Conservation (phyloP, 75 land plant species). For the Pseudotsuga menziesii region DNA sequence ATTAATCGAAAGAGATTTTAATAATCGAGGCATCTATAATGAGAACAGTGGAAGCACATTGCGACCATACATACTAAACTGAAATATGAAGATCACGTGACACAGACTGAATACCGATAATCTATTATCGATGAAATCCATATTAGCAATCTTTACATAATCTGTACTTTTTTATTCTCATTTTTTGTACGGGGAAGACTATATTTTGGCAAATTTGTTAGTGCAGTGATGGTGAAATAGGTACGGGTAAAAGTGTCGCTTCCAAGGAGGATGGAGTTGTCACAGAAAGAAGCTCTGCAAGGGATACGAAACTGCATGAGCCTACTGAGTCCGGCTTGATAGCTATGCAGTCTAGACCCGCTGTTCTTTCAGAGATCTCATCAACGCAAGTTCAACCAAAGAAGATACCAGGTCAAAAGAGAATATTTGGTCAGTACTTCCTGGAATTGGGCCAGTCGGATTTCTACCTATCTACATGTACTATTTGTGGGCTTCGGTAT, state of each 20-base stretch:
- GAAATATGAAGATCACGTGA: no score
- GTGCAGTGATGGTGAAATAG: neutral
- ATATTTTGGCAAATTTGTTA: neutral
- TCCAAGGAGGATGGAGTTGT: neutral
- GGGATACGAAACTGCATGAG: neutral
- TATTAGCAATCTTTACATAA: no score
- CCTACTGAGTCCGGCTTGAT: neutral
- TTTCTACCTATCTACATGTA: constrained; percentile 67
- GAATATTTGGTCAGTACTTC: constrained; percentile 74
- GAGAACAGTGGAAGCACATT: no score
- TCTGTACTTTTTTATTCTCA: no score
- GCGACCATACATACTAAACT: no score
- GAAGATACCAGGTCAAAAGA: constrained; percentile 51
- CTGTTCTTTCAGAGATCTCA: constrained; percentile 3
- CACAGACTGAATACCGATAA: no score
- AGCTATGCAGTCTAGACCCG: neutral
- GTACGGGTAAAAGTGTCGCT: neutral
- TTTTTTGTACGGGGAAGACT: no score
- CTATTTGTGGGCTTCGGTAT: constrained; percentile 70
- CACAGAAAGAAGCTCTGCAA: neutral
- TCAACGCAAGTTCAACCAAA: neutral
- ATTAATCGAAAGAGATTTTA: no score
- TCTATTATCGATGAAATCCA: no score
- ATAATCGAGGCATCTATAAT: no score
- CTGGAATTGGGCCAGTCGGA: constrained; percentile 90